Evolutionary conservation across 148 eudicot species (phyloP).

Genomic region (Amaranthus cruentus): DNA sequence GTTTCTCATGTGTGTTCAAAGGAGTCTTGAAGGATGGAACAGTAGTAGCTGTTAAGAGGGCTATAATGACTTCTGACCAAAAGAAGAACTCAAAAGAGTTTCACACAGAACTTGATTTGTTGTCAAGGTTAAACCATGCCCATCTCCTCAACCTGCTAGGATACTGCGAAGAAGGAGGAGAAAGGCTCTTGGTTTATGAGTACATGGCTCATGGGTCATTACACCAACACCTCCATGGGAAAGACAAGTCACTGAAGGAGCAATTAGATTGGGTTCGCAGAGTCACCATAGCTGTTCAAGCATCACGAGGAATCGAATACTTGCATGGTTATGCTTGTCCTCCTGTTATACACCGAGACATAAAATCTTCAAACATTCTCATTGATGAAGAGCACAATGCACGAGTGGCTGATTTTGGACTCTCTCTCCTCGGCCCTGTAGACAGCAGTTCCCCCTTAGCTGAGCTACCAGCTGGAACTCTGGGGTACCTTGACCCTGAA

Average conservation of each 20-base stretch:
- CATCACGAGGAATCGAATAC: conserved; percentile 92
- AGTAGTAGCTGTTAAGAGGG: conserved; percentile 77
- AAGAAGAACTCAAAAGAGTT: conserved; percentile 86
- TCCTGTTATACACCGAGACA: conserved; percentile 89
- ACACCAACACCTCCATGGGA: conserved; percentile 80
- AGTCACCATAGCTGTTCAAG: conserved; percentile 93
- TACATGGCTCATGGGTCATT: conserved; percentile 95
- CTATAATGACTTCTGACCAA: conserved; percentile 66
- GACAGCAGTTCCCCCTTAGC: conserved; percentile 87
- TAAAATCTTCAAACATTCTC: conserved; percentile 87
- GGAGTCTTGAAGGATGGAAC: conserved; percentile 80
- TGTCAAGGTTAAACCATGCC: conserved; percentile 79
- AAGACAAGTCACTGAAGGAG: conserved; percentile 49
- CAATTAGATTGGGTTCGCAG: conserved; percentile 85
- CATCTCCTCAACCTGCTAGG: conserved; percentile 89
- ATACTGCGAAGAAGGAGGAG: conserved; percentile 89
- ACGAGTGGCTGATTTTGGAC: conserved; percentile 88
- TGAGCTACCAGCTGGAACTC: conserved; percentile 92
- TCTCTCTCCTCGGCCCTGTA: conserved; percentile 78
- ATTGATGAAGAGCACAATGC: conserved; percentile 97
- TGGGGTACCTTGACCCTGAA: conserved; percentile 92
- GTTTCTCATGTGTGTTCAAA: conserved; percentile 92
- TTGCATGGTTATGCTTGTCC: conserved; percentile 97
- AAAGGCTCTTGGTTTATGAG: conserved; percentile 85
- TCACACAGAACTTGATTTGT: conserved; percentile 76